Conservation (phyloP, 2,329 filamentous ascomycete genomes). For the Penicillium sp. region DNA sequence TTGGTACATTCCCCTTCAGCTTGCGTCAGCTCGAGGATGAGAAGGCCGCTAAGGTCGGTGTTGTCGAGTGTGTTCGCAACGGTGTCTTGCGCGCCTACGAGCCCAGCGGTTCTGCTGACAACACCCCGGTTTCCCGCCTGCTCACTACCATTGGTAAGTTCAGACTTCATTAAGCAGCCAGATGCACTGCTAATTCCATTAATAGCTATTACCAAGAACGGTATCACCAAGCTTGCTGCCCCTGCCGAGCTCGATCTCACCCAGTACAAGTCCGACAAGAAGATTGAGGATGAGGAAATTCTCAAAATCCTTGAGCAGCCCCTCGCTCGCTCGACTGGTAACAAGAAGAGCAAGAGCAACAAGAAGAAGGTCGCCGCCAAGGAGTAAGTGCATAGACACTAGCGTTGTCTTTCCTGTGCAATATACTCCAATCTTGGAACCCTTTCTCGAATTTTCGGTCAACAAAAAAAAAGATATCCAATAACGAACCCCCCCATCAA, state of each 20-base stretch:
- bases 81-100: slow-evolving; percentile 95
- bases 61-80: slow-evolving; percentile 91
- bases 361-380: slow-evolving; percentile 65
- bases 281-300: slow-evolving; percentile 93
- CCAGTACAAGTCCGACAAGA: slow-evolving; percentile 93
- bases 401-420: slow-evolving; percentile 18
- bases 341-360: slow-evolving; percentile 87
- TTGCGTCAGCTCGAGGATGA: slow-evolving; percentile 95
- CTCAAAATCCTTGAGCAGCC: slow-evolving; percentile 92
- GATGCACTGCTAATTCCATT: slow-evolving; percentile 20
- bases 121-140: slow-evolving; percentile 75
- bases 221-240: slow-evolving; percentile 78
- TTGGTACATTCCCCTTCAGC: slow-evolving; percentile 96
- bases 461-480: slow-evolving; percentile 26
- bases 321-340: slow-evolving; percentile 58
- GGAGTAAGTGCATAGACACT: slow-evolving; percentile 35
- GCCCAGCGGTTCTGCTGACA: slow-evolving; percentile 90
- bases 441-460: slow-evolving; percentile 7
- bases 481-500: slow-evolving; percentile 16
- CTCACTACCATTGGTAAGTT: slow-evolving; percentile 88
- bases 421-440: slow-evolving; percentile 19
- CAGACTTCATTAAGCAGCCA: not conserved
- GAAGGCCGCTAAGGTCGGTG: slow-evolving; percentile 89
- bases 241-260: slow-evolving; percentile 72
- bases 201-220: slow-evolving; percentile 94